phyloP scores from a whole-genome alignment of 345 rosid species.

The Triadica sebifera region DNA sequence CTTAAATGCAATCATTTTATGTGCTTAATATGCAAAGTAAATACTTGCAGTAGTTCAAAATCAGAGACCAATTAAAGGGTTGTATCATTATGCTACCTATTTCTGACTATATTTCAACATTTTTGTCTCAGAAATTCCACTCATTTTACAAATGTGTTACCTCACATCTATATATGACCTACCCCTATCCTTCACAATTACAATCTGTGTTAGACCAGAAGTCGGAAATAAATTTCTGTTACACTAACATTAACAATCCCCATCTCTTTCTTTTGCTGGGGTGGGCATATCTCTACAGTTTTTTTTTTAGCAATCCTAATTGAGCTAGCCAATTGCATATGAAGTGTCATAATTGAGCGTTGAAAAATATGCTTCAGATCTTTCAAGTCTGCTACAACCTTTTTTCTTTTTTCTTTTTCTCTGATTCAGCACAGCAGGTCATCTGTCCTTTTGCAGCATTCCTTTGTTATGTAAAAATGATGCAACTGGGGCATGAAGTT shows the following conservation, averaged over 20 bases:
- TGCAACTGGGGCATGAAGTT: conserved; percentile 29
- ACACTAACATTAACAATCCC: conserved; percentile 1
- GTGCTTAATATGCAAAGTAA: no score
- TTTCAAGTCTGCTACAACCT: neutral
- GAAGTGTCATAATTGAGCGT: neutral
- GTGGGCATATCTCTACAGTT: neutral
- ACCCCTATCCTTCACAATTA: neutral
- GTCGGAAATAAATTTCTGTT: neutral
- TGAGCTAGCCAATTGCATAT: conserved; percentile 15
- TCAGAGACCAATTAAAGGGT: no score
- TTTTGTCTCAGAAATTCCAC: neutral
- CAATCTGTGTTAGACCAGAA: neutral
- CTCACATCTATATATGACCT: no score
- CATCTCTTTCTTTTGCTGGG: conserved; percentile 3
- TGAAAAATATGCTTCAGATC: neutral
- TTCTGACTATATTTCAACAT: conserved; percentile 5
- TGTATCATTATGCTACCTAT: neutral
- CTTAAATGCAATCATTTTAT: no score
- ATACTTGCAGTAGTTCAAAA: neutral
- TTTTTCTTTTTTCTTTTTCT: conserved; percentile 2
- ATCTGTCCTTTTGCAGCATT: conserved; percentile 14
- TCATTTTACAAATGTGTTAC: neutral
- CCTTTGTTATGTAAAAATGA: conserved; percentile 19
- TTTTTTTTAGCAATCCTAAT: conserved; percentile 11
- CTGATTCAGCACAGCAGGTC: neutral